phyloP scores from a whole-genome alignment of 805 yeast genomes.

The Starmerella vaccinii region DNA sequence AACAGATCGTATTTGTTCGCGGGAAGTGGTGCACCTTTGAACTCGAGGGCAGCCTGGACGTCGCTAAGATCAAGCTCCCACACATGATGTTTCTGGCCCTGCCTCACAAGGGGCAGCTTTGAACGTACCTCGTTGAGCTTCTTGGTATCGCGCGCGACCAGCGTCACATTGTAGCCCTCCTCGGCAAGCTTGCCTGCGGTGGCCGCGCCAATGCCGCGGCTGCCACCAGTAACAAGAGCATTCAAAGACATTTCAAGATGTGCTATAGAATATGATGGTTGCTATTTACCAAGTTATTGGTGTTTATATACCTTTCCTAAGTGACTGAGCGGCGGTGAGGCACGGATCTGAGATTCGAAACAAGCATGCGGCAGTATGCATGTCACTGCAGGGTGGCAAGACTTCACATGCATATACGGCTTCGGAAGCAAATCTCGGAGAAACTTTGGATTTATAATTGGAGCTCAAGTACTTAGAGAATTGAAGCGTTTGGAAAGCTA shows the following conservation, averaged over 20 bases:
- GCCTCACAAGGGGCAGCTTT: not conserved
- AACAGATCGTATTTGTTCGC: not conserved
- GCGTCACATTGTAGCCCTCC: conserved; percentile 42
- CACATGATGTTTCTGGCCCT: not conserved
- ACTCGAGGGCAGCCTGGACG: not conserved
- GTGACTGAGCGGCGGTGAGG: too few relatives aligned
- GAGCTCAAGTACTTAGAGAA: too few relatives aligned
- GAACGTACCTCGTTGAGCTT: not conserved
- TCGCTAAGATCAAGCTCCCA: not conserved
- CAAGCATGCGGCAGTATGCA: too few relatives aligned
- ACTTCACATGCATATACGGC: too few relatives aligned
- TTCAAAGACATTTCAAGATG: conserved; percentile 8
- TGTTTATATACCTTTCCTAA: not conserved
- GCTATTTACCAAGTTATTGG: not conserved
- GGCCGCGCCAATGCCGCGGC: conserved; percentile 52
- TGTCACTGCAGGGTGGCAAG: too few relatives aligned
- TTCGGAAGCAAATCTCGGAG: too few relatives aligned
- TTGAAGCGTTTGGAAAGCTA: too few relatives aligned
- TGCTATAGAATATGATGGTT: too few relatives aligned
- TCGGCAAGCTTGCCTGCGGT: conserved; percentile 43
- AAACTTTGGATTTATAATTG: too few relatives aligned
- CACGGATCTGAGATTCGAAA: too few relatives aligned
- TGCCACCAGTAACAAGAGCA: conserved; percentile 49
- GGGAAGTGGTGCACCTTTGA: not conserved
- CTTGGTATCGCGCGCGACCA: conserved; percentile 40